Evolutionary conservation across 2,329 filamentous ascomycete species (phyloP).

Genomic region (Grosmannia penicillata): DNA sequence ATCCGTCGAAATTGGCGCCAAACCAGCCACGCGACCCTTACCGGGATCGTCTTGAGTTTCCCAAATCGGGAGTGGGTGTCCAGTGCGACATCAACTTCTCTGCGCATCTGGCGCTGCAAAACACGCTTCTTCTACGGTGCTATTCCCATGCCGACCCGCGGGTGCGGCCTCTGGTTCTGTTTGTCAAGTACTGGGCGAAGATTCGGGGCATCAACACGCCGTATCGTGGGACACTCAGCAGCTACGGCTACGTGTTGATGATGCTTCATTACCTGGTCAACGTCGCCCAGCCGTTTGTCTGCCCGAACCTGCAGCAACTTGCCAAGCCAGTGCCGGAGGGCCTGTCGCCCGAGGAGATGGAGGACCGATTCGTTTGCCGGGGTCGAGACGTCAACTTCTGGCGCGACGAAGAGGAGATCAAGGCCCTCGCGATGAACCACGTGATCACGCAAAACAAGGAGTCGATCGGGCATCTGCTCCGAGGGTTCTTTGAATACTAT

Average conservation of each 20-base stretch:
- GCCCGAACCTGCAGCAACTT: constrained; percentile 63
- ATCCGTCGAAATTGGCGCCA: constrained; percentile 33
- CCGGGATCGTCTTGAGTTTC: constrained; percentile 56
- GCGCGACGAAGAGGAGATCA: constrained; percentile 58
- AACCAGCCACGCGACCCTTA: constrained; percentile 39
- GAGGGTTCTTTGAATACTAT: constrained; percentile 83
- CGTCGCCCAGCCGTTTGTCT: constrained; percentile 62
- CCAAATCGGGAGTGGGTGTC: constrained; percentile 61
- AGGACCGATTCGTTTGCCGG: constrained; percentile 34
- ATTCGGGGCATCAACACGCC: constrained; percentile 71
- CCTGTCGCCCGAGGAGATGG: constrained; percentile 21
- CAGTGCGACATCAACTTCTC: constrained; percentile 90
- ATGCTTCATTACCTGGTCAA: constrained; percentile 83
- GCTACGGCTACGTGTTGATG: constrained; percentile 88
- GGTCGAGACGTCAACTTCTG: constrained; percentile 65
- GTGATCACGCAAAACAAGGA: constrained; percentile 55
- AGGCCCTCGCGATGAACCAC: constrained; percentile 38
- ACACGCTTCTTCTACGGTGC: constrained; percentile 67
- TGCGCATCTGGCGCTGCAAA: constrained; percentile 68
- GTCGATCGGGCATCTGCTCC: constrained; percentile 54
- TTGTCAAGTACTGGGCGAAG: constrained; percentile 87
- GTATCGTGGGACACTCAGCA: constrained; percentile 73
- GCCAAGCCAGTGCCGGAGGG: constrained; percentile 24
- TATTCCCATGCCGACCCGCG: constrained; percentile 69
- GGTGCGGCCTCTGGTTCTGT: constrained; percentile 64